These are phyloP conservation scores for Piper betle DNA, from an alignment of 164 flowering plant genomes.

Conservation along the genomic window DNA sequence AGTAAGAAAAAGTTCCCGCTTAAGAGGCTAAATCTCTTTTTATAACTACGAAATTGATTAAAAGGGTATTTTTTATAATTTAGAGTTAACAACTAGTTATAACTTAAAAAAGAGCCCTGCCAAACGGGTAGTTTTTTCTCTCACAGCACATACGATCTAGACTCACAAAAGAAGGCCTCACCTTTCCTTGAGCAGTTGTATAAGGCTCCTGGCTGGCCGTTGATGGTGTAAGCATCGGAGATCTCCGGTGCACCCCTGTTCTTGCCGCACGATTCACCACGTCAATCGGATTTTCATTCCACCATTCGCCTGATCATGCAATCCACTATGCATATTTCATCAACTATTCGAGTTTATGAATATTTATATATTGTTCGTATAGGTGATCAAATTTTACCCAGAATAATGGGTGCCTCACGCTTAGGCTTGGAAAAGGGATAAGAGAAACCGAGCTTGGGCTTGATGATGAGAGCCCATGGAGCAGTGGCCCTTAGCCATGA, in stretches of 20 bases:
- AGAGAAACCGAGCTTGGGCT: conserved; percentile 41
- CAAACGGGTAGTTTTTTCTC: too few species aligned
- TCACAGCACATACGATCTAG: not conserved
- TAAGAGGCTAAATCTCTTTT: too few species aligned
- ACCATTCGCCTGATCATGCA: conserved; percentile 73
- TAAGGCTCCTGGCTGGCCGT: conserved; percentile 91
- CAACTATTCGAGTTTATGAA: not conserved
- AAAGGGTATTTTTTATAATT: too few species aligned
- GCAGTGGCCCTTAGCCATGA: conserved; percentile 88
- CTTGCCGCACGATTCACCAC: conserved; percentile 50
- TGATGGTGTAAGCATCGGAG: conserved; percentile 85
- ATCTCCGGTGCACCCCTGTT: conserved; percentile 81
- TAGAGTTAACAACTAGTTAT: too few species aligned
- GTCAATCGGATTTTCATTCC: conserved; percentile 72
- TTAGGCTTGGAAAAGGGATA: conserved; percentile 66
- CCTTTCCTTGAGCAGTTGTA: conserved; percentile 79
- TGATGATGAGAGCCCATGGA: conserved; percentile 76
- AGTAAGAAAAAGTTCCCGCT: too few species aligned
- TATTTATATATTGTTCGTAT: not conserved
- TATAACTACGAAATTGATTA: too few species aligned
- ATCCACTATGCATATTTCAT: not conserved
- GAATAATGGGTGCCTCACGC: conserved; percentile 48
- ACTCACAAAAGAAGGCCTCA: conserved; percentile 9
- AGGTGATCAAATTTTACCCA: conserved; percentile 34
- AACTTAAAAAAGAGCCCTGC: too few species aligned